These are phyloP conservation scores for Fraxinus excelsior DNA, from an alignment of 257 asterid species.

Conservation along the genomic window DNA sequence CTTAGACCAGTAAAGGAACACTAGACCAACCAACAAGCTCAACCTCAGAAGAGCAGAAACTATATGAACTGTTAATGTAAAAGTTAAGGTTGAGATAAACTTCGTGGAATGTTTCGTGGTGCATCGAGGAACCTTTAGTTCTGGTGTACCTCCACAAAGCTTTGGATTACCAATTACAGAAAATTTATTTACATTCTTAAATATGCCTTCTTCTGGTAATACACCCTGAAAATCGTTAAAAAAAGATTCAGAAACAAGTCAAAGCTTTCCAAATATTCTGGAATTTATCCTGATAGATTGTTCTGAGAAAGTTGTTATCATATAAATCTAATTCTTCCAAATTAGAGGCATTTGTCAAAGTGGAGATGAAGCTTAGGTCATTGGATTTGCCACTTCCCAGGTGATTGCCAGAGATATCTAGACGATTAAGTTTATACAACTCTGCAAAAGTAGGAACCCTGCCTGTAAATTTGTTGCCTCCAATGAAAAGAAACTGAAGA, in stretches of 20 bases:
- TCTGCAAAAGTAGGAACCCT: slow-evolving; percentile 11
- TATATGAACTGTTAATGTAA: slow-evolving; percentile 21
- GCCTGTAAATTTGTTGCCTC: slow-evolving; percentile 18
- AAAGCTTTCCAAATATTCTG: slow-evolving; percentile 18
- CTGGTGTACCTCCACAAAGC: slow-evolving; percentile 31
- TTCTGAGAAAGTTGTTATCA: slow-evolving; percentile 22
- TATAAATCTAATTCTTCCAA: slow-evolving; percentile 14
- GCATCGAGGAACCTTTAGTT: slow-evolving; percentile 31
- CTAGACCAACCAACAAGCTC: background rate
- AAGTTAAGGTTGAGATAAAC: slow-evolving; percentile 2
- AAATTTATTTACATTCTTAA: slow-evolving; percentile 25
- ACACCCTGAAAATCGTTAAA: slow-evolving; percentile 24
- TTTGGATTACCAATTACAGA: slow-evolving; percentile 27
- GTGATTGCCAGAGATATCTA: slow-evolving; percentile 7
- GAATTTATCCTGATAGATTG: slow-evolving; percentile 30
- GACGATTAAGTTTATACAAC: slow-evolving; percentile 13
- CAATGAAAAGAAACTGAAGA: slow-evolving; percentile 15
- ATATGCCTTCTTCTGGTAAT: slow-evolving; percentile 27
- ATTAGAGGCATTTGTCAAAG: slow-evolving; percentile 20
- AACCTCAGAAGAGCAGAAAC: slow-evolving; percentile 19
- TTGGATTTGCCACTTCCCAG: slow-evolving; percentile 5
- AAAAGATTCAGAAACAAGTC: slow-evolving; percentile 28
- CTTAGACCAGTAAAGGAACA: slow-evolving; percentile 3
- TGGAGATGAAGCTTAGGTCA: slow-evolving; percentile 11
- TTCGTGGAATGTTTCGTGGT: background rate